Conservation (phyloP, 495 filamentous ascomycete genomes). For the Penicillium chermesinum region DNA sequence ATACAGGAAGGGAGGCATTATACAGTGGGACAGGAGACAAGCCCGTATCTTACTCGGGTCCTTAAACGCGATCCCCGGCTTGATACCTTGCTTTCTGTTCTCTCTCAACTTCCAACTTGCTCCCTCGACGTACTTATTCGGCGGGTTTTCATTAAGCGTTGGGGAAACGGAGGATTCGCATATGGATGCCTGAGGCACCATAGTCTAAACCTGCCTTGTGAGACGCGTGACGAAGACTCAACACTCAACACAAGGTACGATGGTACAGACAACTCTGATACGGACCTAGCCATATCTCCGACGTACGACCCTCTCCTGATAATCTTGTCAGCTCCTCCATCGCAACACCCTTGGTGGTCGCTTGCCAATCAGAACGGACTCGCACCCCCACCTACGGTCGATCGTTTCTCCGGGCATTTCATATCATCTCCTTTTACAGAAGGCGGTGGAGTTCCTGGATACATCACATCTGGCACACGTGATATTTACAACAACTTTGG, state of each 20-base stretch:
- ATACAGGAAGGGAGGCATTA: conserved; percentile 6
- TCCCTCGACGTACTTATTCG: neutral
- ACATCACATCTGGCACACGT: neutral
- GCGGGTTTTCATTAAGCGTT: neutral
- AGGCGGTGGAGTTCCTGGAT: neutral
- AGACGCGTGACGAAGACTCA: too few relatives aligned
- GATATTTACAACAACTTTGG: neutral
- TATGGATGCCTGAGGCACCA: neutral
- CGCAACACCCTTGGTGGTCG: neutral
- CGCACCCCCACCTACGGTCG: neutral
- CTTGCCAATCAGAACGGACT: neutral
- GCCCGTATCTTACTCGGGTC: neutral
- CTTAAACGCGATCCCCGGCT: neutral
- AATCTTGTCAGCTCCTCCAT: neutral
- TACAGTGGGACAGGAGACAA: neutral
- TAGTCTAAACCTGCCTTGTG: too few relatives aligned
- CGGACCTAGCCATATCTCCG: neutral
- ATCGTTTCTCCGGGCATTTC: neutral
- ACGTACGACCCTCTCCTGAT: neutral
- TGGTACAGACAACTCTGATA: too few relatives aligned
- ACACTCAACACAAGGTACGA: conserved; percentile 3
- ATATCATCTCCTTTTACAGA: neutral
- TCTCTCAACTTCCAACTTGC: neutral
- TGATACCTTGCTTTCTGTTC: neutral
- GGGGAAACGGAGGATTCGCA: neutral